phyloP scores from a whole-genome alignment of 1,139 yeast species.

The Yamadazyma atlantica region DNA sequence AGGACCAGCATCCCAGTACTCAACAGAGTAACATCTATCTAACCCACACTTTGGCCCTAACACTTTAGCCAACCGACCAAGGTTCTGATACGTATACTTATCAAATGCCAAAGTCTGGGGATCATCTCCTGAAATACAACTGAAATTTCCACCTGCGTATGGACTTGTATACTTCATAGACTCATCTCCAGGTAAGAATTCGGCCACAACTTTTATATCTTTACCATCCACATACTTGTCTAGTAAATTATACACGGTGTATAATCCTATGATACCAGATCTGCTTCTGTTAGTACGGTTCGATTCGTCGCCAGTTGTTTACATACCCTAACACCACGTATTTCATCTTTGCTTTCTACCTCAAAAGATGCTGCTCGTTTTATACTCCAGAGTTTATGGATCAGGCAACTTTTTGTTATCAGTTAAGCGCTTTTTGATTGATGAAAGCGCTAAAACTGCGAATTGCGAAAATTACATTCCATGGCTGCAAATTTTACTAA shows the following conservation, averaged over 20 bases:
- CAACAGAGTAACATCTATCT: conserved; percentile 52
- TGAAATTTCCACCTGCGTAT: conserved; percentile 76
- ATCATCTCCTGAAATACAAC: conserved; percentile 63
- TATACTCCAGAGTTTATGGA: too few species aligned
- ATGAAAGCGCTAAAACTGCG: background rate
- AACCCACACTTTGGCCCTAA: conserved; percentile 57
- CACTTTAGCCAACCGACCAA: conserved; percentile 39
- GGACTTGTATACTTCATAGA: conserved; percentile 73
- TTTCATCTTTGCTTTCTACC: conserved; percentile 8
- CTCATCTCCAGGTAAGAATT: conserved; percentile 71
- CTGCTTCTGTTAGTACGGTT: conserved; percentile 21
- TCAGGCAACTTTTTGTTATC: background rate
- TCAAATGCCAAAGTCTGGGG: conserved; percentile 52
- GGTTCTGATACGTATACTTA: conserved; percentile 51
- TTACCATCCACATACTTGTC: conserved; percentile 41
- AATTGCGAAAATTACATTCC: background rate
- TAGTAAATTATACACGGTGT: conserved; percentile 56
- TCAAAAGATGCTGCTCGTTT: too few species aligned
- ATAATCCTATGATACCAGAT: conserved; percentile 71
- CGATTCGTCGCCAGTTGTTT: too few species aligned
- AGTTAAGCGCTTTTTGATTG: background rate
- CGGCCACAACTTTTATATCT: conserved; percentile 59
- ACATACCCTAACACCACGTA: conserved; percentile 37
- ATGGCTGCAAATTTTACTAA: background rate
- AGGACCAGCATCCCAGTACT: conserved; percentile 47